Conservation (phyloP, 306 rosid genomes). For the Carpinus fangiana region DNA sequence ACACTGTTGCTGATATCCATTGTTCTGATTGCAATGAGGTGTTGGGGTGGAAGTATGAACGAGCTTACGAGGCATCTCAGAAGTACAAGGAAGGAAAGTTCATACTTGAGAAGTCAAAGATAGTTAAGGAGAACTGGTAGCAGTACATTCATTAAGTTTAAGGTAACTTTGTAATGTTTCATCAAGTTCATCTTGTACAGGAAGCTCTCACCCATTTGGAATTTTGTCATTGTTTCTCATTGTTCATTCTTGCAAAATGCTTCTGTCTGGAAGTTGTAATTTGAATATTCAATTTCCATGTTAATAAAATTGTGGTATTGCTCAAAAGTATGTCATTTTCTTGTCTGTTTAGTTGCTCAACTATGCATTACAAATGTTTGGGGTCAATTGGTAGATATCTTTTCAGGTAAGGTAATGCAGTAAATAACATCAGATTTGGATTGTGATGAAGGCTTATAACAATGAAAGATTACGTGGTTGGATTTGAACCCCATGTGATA, state of each 20-base stretch:
- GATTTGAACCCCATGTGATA: no score
- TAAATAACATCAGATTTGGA: background rate
- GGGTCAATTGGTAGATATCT: background rate
- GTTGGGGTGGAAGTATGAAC: conserved; percentile 93
- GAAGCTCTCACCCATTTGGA: conserved; percentile 44
- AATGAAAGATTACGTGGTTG: background rate
- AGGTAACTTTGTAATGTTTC: conserved; percentile 37
- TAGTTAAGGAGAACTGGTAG: conserved; percentile 93
- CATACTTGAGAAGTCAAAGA: conserved; percentile 90
- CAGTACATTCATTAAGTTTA: conserved; percentile 33
- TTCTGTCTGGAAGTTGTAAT: conserved; percentile 45
- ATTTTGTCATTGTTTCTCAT: conserved; percentile 49
- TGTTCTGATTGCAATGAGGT: conserved; percentile 87
- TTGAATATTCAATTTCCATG: conserved; percentile 35
- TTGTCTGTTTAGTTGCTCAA: background rate
- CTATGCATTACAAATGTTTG: no score
- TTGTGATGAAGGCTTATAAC: background rate
- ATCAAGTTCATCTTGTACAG: conserved; percentile 54
- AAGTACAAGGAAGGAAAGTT: conserved; percentile 98
- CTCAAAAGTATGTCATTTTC: conserved; percentile 20
- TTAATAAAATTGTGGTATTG: conserved; percentile 28
- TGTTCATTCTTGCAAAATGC: conserved; percentile 34
- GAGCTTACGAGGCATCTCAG: conserved; percentile 87
- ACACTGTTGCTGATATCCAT: conserved; percentile 86
- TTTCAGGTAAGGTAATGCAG: background rate